Base-by-base conservation (phyloP, 2,329 filamentous ascomycete species). In the Sclerotinia subarctica region DNA sequence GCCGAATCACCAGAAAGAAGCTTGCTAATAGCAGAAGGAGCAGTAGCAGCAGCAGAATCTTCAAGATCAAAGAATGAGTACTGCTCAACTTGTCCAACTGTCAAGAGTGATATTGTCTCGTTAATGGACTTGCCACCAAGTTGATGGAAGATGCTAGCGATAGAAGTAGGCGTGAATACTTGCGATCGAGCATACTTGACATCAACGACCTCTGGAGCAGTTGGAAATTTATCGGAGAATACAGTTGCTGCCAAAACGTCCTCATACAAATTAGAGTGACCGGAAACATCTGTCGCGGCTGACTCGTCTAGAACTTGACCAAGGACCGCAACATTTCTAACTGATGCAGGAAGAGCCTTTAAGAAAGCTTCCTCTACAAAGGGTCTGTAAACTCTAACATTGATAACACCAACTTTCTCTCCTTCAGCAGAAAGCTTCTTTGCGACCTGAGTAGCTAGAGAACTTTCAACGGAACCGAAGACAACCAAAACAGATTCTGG, bases 321-420 rank as follows among this genome's bases (percentile, higher is more conserved):
- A 7, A 99, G 86, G 26, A 98, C 93, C 49, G 90, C 90, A 72
- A 99, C 85, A 70, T 86, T 90, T 80, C 87, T 88, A 58, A 89
- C 86, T 47, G 91, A 91, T 73, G 87, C 83, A 46, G 95, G 93
- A 38, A 99, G 85, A 15, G 87, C 86, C 73, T 90, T 88, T 71
- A 98, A 82, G 84, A 99, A 98, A 64, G 92, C 91, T 78, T 97
- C 93, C 81, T 99, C 95, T 44, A 95, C 88, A 76, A 99, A 98
- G 21, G 95, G 95, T 54, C 94, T 88, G 83, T 98, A 99, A 67
- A 99, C 85, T 72, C 95, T 91, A 58, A 98, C 94, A 75, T 92
- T 94, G 79, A 99, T 84, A 51, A 94, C 90, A 74, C 95, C 95
- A 70, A 97, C 86, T 81, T 89, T 92, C 77, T 86, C 85, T 72